phyloP scores from a whole-genome alignment of 345 rosid genomes.

The Boechera divaricarpa region DNA sequence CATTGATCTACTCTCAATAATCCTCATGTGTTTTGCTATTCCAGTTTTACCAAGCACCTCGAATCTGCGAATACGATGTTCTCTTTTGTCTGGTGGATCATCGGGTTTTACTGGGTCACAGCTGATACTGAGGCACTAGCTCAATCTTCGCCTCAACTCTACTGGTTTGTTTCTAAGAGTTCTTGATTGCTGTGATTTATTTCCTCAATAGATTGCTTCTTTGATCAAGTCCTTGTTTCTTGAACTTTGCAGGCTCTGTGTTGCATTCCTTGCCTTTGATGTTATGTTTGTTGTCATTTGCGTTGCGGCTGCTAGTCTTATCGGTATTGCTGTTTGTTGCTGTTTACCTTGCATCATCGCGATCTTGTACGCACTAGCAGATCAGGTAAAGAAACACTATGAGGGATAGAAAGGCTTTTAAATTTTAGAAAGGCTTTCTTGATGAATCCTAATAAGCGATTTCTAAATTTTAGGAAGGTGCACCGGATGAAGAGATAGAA shows the following conservation, averaged over 20 bases:
- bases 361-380: conserved; percentile 76
- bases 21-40: neutral
- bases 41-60: conserved; percentile 42
- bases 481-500: conserved; percentile 45
- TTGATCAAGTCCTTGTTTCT: neutral
- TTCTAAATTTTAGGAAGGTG: conserved; percentile 44
- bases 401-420: no score
- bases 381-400: conserved; percentile 57
- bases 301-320: conserved; percentile 70
- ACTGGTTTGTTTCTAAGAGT: conserved; percentile 59
- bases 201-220: neutral
- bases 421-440: no score
- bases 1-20: neutral
- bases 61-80: conserved; percentile 87
- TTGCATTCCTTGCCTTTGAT: conserved; percentile 84
- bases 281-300: conserved; percentile 80
- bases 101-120: conserved; percentile 87
- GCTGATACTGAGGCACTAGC: conserved; percentile 55
- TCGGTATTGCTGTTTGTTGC: conserved; percentile 91
- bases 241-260: conserved; percentile 71
- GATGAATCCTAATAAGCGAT: conserved; percentile 7
- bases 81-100: conserved; percentile 87
- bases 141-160: conserved; percentile 69
- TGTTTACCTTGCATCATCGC: conserved; percentile 96
- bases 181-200: neutral